Conservation (phyloP, 495 filamentous ascomycete genomes). For the Geoglossum glabrum region DNA sequence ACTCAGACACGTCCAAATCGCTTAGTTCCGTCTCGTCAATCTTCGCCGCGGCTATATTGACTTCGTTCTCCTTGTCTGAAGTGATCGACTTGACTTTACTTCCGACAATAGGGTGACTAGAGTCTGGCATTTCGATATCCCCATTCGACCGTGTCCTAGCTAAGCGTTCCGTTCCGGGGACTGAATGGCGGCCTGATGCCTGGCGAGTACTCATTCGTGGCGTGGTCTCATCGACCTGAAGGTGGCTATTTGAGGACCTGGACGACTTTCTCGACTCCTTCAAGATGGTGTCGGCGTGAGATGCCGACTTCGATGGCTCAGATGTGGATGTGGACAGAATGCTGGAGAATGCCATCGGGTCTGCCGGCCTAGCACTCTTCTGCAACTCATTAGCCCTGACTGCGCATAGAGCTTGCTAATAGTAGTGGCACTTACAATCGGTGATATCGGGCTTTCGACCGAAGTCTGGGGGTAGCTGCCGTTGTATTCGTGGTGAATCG, state of each 20-base stretch:
- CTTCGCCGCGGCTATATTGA: constrained; percentile 39
- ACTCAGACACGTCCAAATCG: constrained; percentile 43
- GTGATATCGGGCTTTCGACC: constrained; percentile 1
- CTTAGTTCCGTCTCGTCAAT: constrained; percentile 48
- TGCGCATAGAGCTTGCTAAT: background rate
- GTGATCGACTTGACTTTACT: background rate
- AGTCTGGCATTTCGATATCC: background rate
- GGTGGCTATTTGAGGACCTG: background rate
- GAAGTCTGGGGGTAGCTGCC: constrained; percentile 1
- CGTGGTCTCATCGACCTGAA: constrained; percentile 1
- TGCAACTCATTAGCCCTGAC: constrained; percentile 12
- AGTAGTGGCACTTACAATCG: background rate
- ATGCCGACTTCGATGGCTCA: constrained; percentile 25
- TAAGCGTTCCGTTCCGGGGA: background rate
- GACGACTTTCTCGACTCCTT: constrained; percentile 14
- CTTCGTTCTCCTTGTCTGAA: constrained; percentile 46
- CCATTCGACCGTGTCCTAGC: background rate
- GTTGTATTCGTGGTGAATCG: constrained; percentile 12
- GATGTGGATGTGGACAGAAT: constrained; percentile 53
- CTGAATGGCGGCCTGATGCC: constrained; percentile 31
- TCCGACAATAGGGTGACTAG: background rate
- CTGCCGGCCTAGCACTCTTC: constrained; percentile 45
- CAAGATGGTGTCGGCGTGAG: constrained; percentile 2
- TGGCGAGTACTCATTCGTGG: constrained; percentile 20
- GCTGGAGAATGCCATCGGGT: constrained; percentile 83